These are phyloP conservation scores for Eremochloa ophiuroides DNA, from an alignment of 176 grass and related monocot species.

Conservation along the genomic window DNA sequence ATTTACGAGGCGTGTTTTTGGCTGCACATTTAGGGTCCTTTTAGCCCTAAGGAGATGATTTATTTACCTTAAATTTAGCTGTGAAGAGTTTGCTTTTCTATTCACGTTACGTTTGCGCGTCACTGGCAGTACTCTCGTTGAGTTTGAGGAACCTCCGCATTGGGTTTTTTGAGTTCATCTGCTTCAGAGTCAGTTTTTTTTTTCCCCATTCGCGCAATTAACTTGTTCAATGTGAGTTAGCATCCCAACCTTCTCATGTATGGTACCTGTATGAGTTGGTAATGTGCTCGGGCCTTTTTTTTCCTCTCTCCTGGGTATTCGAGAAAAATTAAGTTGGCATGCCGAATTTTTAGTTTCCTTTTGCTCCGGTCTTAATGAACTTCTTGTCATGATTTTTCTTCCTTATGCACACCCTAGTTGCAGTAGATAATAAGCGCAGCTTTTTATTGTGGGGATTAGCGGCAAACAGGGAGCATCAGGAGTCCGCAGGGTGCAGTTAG, in stretches of 20 bases:
- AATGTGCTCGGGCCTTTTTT: too few relatives aligned
- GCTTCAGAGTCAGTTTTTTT: background rate
- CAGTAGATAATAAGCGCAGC: too few relatives aligned
- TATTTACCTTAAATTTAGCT: background rate
- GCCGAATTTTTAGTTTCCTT: background rate
- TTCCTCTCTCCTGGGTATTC: too few relatives aligned
- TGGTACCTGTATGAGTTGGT: too few relatives aligned
- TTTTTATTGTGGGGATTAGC: too few relatives aligned
- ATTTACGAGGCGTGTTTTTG: background rate
- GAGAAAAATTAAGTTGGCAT: too few relatives aligned
- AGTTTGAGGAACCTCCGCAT: background rate
- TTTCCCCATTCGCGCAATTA: background rate
- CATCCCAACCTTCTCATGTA: too few relatives aligned
- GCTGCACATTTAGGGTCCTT: background rate
- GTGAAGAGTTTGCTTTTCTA: background rate
- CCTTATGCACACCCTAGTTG: too few relatives aligned
- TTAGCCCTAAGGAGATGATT: background rate
- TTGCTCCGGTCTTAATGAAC: background rate
- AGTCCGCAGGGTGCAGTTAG: too few relatives aligned
- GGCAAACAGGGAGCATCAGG: too few relatives aligned
- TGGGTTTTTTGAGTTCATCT: background rate
- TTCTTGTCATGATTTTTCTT: background rate
- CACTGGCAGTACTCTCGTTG: background rate
- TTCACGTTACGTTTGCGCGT: background rate
- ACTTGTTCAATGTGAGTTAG: background rate